Evolutionary conservation across 805 yeast genomes (phyloP), one percentile per base, ranked within the genome.

Genomic region (Nakazawaea wyomingensis): DNA sequence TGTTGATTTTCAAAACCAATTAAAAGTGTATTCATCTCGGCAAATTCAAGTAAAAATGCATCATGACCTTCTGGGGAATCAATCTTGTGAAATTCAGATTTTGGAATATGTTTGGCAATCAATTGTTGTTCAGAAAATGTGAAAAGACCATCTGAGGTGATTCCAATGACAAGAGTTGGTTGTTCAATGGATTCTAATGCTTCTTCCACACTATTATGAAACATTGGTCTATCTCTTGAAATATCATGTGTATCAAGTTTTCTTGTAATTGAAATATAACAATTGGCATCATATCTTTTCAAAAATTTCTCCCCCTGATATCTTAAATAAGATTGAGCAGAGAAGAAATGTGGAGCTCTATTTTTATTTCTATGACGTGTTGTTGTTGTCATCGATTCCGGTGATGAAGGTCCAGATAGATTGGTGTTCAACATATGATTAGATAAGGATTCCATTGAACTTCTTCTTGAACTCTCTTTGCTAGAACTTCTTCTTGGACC

Each of bases 41-140:
- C 82, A 61, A 93, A 93, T 61, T 93, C 99, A 37, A 93, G 69
- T 47, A 93, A 65, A 57, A 93, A 93, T 2, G 98, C 99, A 66
- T 93, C 99, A 57, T 93, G 99, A 14, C 99, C 99, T 54, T 93
- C 99, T 10, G 91, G 93, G 1, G 97, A 89, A 49, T 85, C 78
- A 34, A 93, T 81, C 54, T 80, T 78, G 51, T 81, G 79, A 50
- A 93, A 67, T 5, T 53, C 60, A 1, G 95, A 72, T 52, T 84
- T 72, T 6, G 89, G 90, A 46, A 93, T 75, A 55, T 79, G 67
- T 32, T 78, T 74, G 1, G 95, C 95, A 37, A 93, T 71, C 40
- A 81, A 76, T 55, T 86, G 86, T 63, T 93, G 99, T 64, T 93
- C 99, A 17, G 90, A 76, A 53, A 84, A 79, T 0, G 98, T 91